Evolutionary conservation across 2,329 filamentous ascomycete genomes (phyloP).

Genomic region (Endoconidiophora laricicola): DNA sequence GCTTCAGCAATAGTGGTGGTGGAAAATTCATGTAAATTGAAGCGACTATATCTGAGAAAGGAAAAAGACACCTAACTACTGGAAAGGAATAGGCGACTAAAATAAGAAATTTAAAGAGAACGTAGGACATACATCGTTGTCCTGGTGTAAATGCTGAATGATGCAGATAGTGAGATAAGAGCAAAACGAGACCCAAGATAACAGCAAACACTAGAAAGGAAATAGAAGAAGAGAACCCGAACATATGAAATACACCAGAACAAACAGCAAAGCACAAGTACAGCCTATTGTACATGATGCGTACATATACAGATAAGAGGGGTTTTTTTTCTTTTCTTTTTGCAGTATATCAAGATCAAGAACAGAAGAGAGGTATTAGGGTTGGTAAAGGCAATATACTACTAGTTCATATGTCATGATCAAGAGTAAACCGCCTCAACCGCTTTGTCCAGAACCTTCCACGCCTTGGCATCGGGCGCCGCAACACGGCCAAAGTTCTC

Average conservation of each 20-base stretch:
- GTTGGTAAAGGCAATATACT: neutral
- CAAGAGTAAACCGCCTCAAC: constrained; percentile 12
- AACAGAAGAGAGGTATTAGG: neutral
- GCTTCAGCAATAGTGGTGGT: neutral
- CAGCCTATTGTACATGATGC: constrained; percentile 6
- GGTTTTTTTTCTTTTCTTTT: neutral
- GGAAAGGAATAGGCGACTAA: neutral
- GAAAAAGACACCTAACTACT: neutral
- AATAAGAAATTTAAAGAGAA: constrained; percentile 1
- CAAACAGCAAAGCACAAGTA: constrained; percentile 7
- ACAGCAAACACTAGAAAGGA: neutral
- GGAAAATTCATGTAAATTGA: neutral
- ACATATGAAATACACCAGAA: neutral
- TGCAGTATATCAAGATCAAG: neutral
- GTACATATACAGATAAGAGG: neutral
- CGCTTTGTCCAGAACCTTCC: constrained; percentile 32
- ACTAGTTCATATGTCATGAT: neutral
- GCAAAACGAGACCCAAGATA: neutral
- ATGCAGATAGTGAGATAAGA: neutral
- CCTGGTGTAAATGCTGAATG: neutral
- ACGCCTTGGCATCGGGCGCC: constrained; percentile 36
- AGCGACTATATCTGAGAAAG: neutral
- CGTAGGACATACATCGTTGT: neutral
- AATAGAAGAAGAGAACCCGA: neutral
- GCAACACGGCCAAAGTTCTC: constrained; percentile 73